Conservation (phyloP, 768 basidiomycete genomes). For the Collybia mongolica region DNA sequence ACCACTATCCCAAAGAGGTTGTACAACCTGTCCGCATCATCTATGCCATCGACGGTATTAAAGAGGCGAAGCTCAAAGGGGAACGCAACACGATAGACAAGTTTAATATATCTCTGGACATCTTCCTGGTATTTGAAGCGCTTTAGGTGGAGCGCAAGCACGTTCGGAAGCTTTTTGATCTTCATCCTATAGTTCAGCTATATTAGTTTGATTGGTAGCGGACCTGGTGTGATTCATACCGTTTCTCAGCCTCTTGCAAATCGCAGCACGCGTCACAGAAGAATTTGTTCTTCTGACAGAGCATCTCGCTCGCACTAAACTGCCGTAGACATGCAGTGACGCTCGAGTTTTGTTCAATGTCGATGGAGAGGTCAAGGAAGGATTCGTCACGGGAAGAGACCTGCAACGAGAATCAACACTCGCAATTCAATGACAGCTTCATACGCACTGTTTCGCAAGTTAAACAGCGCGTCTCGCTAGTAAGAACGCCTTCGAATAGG, state of each 20-base stretch:
- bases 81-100: constrained; percentile 95
- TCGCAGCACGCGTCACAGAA: constrained; percentile 98
- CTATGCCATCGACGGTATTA: constrained; percentile 93
- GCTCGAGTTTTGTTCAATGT: constrained; percentile 97
- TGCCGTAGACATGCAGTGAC: constrained; percentile 94
- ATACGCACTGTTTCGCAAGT: constrained; percentile 91
- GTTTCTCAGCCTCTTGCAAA: constrained; percentile 96
- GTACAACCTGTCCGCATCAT: constrained; percentile 90
- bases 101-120: constrained; percentile 86
- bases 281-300: constrained; percentile 97
- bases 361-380: constrained; percentile 98
- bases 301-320: constrained; percentile 98
- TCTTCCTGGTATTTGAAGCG: constrained; percentile 99
- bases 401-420: constrained; percentile 33
- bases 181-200: constrained; percentile 74
- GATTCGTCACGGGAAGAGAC: constrained; percentile 92
- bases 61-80: constrained; percentile 93
- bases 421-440: constrained; percentile 1
- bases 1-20: constrained; percentile 96
- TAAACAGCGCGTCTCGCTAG: constrained; percentile 96
- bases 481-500: constrained; percentile 90
- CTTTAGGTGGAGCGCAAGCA: constrained; percentile 94
- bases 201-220: constrained; percentile 6
- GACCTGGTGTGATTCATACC: constrained; percentile 46
- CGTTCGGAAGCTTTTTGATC: constrained; percentile 93